Evolutionary conservation across 441 rosid species (phyloP).

Genomic region (Theobroma grandiflorum): DNA sequence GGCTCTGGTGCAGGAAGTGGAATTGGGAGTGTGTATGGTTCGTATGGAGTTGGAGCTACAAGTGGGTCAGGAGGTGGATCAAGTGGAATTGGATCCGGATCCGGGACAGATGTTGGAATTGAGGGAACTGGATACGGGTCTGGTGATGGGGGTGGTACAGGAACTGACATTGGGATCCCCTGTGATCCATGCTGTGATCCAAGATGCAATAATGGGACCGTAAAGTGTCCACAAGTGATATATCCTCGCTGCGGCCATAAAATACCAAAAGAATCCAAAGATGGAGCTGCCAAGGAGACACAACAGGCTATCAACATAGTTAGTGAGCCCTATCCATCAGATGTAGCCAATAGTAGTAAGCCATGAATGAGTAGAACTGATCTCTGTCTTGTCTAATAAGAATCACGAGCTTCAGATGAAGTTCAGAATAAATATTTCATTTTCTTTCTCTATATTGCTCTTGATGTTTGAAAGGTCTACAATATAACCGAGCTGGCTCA

Average conservation of each 20-base stretch:
- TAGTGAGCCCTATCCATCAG: not conserved
- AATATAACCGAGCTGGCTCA: not conserved
- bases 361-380: not conserved
- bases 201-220: not conserved
- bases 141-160: conserved; percentile 9
- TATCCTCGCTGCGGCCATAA: too few species aligned
- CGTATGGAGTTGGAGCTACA: conserved; percentile 12
- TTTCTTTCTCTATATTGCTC: not conserved
- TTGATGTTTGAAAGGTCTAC: not conserved
- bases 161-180: not conserved
- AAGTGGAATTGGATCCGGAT: not conserved
- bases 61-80: not conserved
- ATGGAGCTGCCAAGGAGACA: not conserved
- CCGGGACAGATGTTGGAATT: not conserved
- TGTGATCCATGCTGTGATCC: not conserved
- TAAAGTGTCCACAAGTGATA: not conserved
- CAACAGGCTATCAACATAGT: not conserved
- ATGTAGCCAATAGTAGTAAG: not conserved
- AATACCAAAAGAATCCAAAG: not conserved
- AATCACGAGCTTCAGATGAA: not conserved
- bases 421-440: conserved; percentile 13
- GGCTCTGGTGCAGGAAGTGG: conserved; percentile 23
- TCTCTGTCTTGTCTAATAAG: not conserved
- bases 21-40: not conserved
- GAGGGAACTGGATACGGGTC: conserved; percentile 16